These are phyloP conservation scores for Coemansia sp. DNA, from an alignment of 371 early-diverging fungal genomes.

Conservation along the genomic window DNA sequence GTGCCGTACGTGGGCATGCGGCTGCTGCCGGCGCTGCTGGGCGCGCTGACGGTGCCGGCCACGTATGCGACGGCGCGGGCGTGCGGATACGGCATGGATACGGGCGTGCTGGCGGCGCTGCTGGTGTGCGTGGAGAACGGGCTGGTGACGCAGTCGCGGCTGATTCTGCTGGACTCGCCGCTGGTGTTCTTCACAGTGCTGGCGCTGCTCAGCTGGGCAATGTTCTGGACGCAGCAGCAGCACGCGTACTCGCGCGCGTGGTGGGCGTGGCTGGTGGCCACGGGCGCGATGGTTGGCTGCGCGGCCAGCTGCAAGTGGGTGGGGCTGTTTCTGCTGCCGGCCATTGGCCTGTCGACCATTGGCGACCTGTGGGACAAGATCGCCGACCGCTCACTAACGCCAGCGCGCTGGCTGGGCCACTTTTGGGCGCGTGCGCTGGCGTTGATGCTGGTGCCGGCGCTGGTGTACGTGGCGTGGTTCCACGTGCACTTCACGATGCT, in stretches of 20 bases:
- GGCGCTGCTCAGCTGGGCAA: conserved; percentile 71
- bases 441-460: conserved; percentile 76
- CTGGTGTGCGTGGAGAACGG: conserved; percentile 68
- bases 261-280: conserved; percentile 72
- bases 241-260: conserved; percentile 63
- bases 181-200: conserved; percentile 81
- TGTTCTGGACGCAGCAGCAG: conserved; percentile 64
- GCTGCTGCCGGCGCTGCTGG: conserved; percentile 70
- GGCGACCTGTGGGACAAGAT: conserved; percentile 88
- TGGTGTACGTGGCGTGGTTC: conserved; percentile 77
- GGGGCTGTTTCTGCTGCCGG: conserved; percentile 84
- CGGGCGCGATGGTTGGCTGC: conserved; percentile 72
- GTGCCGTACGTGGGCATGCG: conserved; percentile 91
- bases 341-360: conserved; percentile 81
- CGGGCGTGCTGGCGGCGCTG: conserved; percentile 66
- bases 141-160: conserved; percentile 82
- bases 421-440: conserved; percentile 61
- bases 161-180: conserved; percentile 89
- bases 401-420: conserved; percentile 52
- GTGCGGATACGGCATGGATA: conserved; percentile 66
- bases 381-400: conserved; percentile 64
- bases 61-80: conserved; percentile 75
- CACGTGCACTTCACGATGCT: conserved; percentile 77
- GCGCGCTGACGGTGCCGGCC: conserved; percentile 73
- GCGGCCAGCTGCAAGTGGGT: conserved; percentile 84